A percentile compares a stretch with the other conserved stretches of the same genome.
Conservation (phyloP, 345 rosid genomes). For the Eucalyptus albens region DNA sequence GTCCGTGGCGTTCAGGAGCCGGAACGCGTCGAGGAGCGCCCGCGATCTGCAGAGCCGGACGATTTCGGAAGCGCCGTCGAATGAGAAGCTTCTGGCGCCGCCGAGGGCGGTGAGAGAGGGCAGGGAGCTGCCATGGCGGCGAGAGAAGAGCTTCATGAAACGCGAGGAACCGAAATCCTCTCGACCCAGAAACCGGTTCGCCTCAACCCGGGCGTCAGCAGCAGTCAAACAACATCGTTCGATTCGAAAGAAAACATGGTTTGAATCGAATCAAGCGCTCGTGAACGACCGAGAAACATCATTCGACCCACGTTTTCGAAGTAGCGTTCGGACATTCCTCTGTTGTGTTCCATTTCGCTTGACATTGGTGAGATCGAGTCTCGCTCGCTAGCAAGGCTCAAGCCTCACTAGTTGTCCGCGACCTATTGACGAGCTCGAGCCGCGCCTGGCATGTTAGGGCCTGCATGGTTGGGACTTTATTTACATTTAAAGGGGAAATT, state of each 20-base stretch:
- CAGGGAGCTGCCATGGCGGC: slow-evolving; percentile 29
- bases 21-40: slow-evolving; percentile 34
- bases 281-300: background rate
- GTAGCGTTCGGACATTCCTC: background rate
- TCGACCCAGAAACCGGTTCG: background rate
- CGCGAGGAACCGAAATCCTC: background rate
- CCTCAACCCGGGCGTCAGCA: background rate
- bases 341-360: no score
- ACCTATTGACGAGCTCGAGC: no score
- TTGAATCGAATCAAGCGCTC: background rate
- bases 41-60: slow-evolving; percentile 43
- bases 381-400: no score
- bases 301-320: background rate
- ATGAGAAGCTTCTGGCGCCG: background rate
- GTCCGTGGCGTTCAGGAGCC: slow-evolving; percentile 34
- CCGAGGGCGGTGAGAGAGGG: background rate
- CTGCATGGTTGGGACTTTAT: no score
- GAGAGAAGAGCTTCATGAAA: slow-evolving; percentile 28
- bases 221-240: background rate
- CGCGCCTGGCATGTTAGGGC: no score
- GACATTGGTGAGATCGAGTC: rapidly evolving
- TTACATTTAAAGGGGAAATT: no score
- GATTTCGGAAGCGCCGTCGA: slow-evolving; percentile 18
- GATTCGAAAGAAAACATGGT: background rate
- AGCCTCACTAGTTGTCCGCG: no score